phyloP scores from a whole-genome alignment of 2,329 filamentous ascomycete genomes.

The Aspergillus calidoustus region DNA sequence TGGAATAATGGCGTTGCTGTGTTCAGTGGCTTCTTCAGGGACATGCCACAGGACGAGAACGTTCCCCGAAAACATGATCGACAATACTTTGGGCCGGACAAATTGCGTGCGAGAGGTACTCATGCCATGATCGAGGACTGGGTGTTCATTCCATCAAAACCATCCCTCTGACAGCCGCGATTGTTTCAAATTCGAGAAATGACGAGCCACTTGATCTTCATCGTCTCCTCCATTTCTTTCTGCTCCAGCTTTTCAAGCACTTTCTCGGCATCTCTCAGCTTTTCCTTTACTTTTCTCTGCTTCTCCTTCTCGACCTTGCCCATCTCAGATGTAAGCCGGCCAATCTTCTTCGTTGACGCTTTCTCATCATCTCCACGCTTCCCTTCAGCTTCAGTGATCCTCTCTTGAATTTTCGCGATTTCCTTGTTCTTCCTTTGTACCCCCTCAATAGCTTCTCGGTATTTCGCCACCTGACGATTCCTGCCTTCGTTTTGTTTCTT shows the following conservation, averaged over 20 bases:
- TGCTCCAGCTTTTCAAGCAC: not conserved
- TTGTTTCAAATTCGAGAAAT: not conserved
- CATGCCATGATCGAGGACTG: too few species aligned
- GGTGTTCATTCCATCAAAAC: too few species aligned
- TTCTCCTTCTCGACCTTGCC: not conserved
- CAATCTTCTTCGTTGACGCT: not conserved
- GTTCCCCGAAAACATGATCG: too few species aligned
- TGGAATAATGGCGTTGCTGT: not conserved
- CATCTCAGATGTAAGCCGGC: not conserved
- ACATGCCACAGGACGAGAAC: not conserved
- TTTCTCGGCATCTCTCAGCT: not conserved
- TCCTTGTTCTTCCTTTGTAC: not conserved
- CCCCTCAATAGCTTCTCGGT: not conserved
- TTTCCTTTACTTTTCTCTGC: not conserved
- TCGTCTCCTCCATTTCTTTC: not conserved
- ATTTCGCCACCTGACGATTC: not conserved
- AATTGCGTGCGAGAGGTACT: too few species aligned
- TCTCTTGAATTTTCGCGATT: not conserved
- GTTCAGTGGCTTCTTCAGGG: not conserved
- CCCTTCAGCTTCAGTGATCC: not conserved
- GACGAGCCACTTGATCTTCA: slow-evolving; percentile 2
- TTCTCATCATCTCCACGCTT: too few species aligned
- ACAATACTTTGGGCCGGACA: too few species aligned
- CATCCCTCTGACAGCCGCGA: not conserved
- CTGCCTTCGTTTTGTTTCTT: not conserved